Evolutionary conservation across 768 basidiomycete species (phyloP).

Genomic region (Vararia minispora): DNA sequence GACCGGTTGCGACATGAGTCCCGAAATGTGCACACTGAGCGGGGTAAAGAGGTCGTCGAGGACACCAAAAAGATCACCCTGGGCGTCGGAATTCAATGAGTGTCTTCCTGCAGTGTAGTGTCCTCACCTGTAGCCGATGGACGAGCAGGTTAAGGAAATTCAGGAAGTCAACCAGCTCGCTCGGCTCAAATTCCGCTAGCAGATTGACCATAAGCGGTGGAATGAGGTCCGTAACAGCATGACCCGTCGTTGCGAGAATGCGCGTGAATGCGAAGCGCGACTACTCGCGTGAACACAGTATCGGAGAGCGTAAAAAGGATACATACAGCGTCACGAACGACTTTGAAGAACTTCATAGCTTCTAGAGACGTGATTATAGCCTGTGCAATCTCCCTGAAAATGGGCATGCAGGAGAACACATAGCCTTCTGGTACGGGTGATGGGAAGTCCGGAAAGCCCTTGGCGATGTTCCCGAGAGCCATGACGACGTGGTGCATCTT

Average conservation of each 20-base stretch:
- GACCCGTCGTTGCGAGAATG: conserved; percentile 82
- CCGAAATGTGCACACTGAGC: conserved; percentile 70
- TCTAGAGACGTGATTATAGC: conserved; percentile 81
- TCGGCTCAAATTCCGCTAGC: conserved; percentile 84
- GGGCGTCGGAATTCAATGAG: background rate
- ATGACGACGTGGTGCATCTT: conserved; percentile 88
- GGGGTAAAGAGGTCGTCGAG: conserved; percentile 86
- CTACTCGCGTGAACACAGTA: conserved; percentile 29
- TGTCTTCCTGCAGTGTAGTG: background rate
- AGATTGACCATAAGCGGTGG: conserved; percentile 84
- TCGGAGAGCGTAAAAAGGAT: background rate
- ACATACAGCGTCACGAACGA: conserved; percentile 86
- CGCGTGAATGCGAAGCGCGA: conserved; percentile 90
- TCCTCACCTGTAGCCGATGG: conserved; percentile 75
- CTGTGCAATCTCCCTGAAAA: conserved; percentile 80
- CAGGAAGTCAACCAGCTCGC: conserved; percentile 91
- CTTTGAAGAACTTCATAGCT: conserved; percentile 76
- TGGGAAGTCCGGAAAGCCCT: conserved; percentile 92
- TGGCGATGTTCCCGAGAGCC: conserved; percentile 89
- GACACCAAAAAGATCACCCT: conserved; percentile 82
- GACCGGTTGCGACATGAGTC: conserved; percentile 69
- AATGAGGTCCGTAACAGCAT: conserved; percentile 76
- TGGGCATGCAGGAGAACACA: conserved; percentile 57
- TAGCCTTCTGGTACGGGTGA: conserved; percentile 55
- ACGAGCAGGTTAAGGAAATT: conserved; percentile 87